phyloP scores from a whole-genome alignment of 352 stramenopile species.

The Phytophthora megakarya region DNA sequence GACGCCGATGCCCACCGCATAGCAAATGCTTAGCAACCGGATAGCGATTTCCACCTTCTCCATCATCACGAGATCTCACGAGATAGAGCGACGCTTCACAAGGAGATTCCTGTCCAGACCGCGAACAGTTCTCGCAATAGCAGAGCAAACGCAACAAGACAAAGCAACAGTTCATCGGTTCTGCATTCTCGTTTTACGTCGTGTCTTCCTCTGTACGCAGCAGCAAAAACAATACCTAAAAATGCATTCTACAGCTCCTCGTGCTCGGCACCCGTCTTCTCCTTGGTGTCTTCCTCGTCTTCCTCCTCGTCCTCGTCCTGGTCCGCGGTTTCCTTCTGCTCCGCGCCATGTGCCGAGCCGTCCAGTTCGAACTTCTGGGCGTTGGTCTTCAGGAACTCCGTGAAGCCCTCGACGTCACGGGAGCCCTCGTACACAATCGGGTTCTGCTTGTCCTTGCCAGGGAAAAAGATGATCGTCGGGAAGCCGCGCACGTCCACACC shows the following conservation, averaged over 20 bases:
- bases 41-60: slow-evolving; percentile 77
- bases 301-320: slow-evolving; percentile 26
- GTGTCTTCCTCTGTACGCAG: slow-evolving; percentile 29
- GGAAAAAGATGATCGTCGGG: slow-evolving; percentile 96
- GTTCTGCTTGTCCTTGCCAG: slow-evolving; percentile 87
- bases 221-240: slow-evolving; percentile 33
- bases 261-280: slow-evolving; percentile 57
- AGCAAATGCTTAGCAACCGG: slow-evolving; percentile 55
- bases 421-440: slow-evolving; percentile 86
- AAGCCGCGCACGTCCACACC: slow-evolving; percentile 92
- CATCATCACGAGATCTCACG: slow-evolving; percentile 36
- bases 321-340: slow-evolving; percentile 27
- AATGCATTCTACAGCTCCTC: slow-evolving; percentile 44
- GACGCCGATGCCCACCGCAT: slow-evolving; percentile 57
- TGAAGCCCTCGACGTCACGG: slow-evolving; percentile 83
- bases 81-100: slow-evolving; percentile 22
- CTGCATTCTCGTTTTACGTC: slow-evolving; percentile 34
- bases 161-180: slow-evolving; percentile 9
- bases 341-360: slow-evolving; percentile 58
- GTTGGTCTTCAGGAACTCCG: slow-evolving; percentile 90
- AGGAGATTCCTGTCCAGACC: too few species aligned
- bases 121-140: too few species aligned
- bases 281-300: slow-evolving; percentile 14
- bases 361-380: slow-evolving; percentile 82
- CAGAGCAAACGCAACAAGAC: background rate